Percentiles rank a stretch among this genome's conserved stretches.
Conservation (phyloP, 805 yeast species). For the Spathaspora boniae region DNA sequence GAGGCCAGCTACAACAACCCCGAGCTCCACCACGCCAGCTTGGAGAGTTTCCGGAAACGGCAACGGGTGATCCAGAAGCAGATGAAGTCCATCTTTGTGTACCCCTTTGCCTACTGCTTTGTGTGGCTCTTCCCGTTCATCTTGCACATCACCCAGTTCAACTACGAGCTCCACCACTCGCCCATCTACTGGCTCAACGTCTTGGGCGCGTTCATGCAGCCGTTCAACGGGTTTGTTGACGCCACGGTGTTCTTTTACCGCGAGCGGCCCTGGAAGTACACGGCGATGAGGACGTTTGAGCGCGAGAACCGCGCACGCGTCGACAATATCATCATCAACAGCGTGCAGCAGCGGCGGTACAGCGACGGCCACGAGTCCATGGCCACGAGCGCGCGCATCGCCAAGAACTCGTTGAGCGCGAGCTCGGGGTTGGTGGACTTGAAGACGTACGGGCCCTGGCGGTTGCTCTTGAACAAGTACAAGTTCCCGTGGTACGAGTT, state of each 20-base stretch:
- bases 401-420: slow-evolving; percentile 26
- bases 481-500: slow-evolving; percentile 44
- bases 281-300: slow-evolving; percentile 37
- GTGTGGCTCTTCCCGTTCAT: slow-evolving; percentile 82
- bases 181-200: slow-evolving; percentile 62
- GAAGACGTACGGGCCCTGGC: slow-evolving; percentile 34
- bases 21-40: slow-evolving; percentile 55
- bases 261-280: slow-evolving; percentile 74
- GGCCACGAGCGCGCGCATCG: slow-evolving; percentile 22
- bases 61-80: slow-evolving; percentile 70
- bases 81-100: slow-evolving; percentile 74
- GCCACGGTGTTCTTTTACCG: slow-evolving; percentile 69
- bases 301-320: slow-evolving; percentile 28
- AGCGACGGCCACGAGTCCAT: slow-evolving; percentile 20
- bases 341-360: slow-evolving; percentile 1
- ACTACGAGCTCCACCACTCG: slow-evolving; percentile 43
- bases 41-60: slow-evolving; percentile 58
- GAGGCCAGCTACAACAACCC: slow-evolving; percentile 15
- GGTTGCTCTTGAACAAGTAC: slow-evolving; percentile 31
- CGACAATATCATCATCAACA: slow-evolving; percentile 15
- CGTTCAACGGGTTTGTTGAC: slow-evolving; percentile 77
- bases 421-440: slow-evolving; percentile 25
- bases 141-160: slow-evolving; percentile 55
- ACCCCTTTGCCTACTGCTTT: slow-evolving; percentile 77
- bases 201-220: slow-evolving; percentile 73